Base-by-base conservation (phyloP, 1,139 yeast species). In the Magnusiomyces tetraspermus region DNA sequence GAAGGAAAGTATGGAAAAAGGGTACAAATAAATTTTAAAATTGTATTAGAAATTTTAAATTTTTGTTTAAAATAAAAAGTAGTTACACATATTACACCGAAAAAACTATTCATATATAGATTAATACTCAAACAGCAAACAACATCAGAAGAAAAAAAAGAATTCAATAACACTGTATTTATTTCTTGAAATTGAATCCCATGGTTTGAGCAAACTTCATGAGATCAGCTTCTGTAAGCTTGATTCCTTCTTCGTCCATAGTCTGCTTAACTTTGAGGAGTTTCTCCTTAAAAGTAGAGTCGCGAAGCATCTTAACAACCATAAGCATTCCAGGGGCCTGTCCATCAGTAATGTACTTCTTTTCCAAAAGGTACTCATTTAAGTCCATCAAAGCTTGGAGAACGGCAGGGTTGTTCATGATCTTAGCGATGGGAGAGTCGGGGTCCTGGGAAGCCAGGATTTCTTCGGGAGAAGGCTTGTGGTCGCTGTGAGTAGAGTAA, bases 1-100 rank as follows among this genome's bases (percentile, higher is more conserved):
- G 55, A 56, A 54, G 53, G 58, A 55, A 41, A 53, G 52, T 46
- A 57, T 58, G 48, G 54, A 51, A 43, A 52, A 44, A 17, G 48
- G n/a, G n/a, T n/a, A n/a, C n/a, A n/a, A n/a, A n/a, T n/a, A n/a
- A n/a, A n/a, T n/a, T n/a, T n/a, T n/a, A n/a, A n/a, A n/a, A n/a
- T n/a, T n/a, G n/a, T n/a, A n/a, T n/a, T n/a, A n/a, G n/a, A n/a
- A n/a, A n/a, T n/a, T n/a, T n/a, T n/a, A n/a, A n/a, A n/a, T n/a
- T n/a, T n/a, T n/a, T n/a, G n/a, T n/a, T n/a, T n/a, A n/a, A n/a
- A n/a, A n/a, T n/a, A n/a, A n/a, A n/a, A n/a, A n/a, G n/a, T n/a
- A n/a, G n/a, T n/a, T n/a, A n/a, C n/a, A n/a, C n/a, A n/a, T n/a
- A n/a, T n/a, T n/a, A n/a, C n/a, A n/a, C n/a, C n/a, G n/a, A n/a